These are phyloP conservation scores for Aspergillus costaricaensis DNA, from an alignment of 2,329 filamentous ascomycete genomes.

Conservation along the genomic window DNA sequence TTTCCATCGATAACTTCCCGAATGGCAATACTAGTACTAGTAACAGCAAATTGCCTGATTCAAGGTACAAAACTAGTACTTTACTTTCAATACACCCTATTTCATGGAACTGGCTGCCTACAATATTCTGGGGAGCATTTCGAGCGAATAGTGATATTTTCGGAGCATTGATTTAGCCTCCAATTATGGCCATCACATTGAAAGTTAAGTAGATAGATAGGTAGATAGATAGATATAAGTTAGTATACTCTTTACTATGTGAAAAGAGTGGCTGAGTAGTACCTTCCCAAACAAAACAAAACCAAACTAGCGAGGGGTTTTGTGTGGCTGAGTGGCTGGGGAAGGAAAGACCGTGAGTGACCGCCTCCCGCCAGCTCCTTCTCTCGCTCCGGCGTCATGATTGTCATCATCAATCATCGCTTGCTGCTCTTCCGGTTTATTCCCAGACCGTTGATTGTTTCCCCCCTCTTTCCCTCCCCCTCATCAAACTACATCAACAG, in stretches of 20 bases:
- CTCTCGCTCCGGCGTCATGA: conserved; percentile 21
- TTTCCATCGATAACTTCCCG: too few relatives aligned
- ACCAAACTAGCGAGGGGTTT: not conserved
- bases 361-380: conserved; percentile 22
- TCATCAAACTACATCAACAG: not conserved
- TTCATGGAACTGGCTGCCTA: not conserved
- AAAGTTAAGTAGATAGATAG: too few relatives aligned
- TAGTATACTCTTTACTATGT: too few relatives aligned
- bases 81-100: not conserved
- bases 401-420: conserved; percentile 20
- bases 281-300: not conserved
- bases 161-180: not conserved
- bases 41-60: too few relatives aligned
- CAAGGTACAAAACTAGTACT: not conserved
- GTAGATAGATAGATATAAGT: too few relatives aligned
- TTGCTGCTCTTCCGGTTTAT: conserved; percentile 10
- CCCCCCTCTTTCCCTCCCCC: not conserved
- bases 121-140: too few relatives aligned
- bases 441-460: conserved; percentile 6
- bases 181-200: not conserved
- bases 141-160: not conserved
- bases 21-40: too few relatives aligned
- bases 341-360: conserved; percentile 7
- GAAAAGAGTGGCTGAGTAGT: not conserved
- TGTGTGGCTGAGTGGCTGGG: not conserved